Percentiles rank a stretch among this genome's conserved stretches.
phyloP scores from a whole-genome alignment of 2,329 filamentous ascomycete genomes.

The Sporothrix phasma region DNA sequence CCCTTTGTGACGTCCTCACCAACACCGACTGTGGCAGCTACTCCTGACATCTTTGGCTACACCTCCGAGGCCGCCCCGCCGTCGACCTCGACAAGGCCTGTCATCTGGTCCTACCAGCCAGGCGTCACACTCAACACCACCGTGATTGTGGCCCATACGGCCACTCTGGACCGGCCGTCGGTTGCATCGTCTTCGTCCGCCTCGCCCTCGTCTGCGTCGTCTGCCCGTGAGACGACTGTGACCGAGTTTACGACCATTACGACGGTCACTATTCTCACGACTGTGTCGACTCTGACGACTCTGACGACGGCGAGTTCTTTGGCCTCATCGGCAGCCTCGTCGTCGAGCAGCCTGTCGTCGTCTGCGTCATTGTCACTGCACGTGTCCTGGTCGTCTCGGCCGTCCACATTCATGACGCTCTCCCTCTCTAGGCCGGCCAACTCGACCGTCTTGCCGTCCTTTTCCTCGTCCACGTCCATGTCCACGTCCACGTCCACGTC shows the following conservation, averaged over 20 bases:
- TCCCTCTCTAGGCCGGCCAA: background rate
- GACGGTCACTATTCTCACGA: background rate
- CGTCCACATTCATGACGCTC: background rate
- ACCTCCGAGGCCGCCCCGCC: background rate
- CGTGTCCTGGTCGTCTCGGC: background rate
- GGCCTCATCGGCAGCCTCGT: background rate
- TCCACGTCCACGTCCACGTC: background rate
- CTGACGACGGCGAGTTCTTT: background rate
- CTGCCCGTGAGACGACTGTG: background rate
- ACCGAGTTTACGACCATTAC: background rate
- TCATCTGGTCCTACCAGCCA: background rate
- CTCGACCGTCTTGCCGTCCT: background rate
- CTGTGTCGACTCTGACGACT: background rate
- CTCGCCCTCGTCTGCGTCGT: background rate
- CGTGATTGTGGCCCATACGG: background rate
- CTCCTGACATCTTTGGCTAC: background rate
- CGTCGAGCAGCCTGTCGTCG: background rate
- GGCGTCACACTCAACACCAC: background rate
- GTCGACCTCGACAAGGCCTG: background rate
- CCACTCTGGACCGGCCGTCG: background rate
- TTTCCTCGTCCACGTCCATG: background rate
- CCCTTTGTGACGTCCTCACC: background rate
- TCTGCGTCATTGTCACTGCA: background rate
- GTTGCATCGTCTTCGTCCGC: background rate
- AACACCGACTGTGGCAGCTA: background rate